These are phyloP conservation scores for Fonsecaea multimorphosa DNA, from an alignment of 2,329 filamentous ascomycete species.

Conservation along the genomic window DNA sequence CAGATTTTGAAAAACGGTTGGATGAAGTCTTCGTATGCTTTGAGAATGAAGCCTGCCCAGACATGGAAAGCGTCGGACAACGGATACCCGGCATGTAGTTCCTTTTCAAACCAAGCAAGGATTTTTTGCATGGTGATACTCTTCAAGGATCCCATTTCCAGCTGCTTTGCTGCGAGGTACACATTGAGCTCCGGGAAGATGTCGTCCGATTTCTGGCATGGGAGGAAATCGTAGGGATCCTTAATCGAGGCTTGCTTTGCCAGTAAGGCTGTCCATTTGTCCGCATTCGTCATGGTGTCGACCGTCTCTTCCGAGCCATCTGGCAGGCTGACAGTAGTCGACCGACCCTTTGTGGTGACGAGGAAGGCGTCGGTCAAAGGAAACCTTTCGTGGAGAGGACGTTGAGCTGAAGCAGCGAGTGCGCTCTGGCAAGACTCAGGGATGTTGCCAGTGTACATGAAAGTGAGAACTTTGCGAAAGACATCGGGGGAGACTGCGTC, in stretches of 20 bases:
- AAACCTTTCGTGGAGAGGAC: conserved; percentile 5
- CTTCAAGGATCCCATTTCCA: conserved; percentile 17
- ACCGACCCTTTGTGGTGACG: conserved; percentile 5
- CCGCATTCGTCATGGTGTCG: conserved; percentile 13
- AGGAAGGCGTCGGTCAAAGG: conserved; percentile 12
- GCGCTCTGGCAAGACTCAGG: not conserved
- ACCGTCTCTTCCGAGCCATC: not conserved
- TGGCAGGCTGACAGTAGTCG: not conserved
- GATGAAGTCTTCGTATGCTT: conserved; percentile 10
- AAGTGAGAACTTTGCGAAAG: conserved; percentile 22
- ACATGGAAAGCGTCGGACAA: conserved; percentile 14
- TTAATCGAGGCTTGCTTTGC: conserved; percentile 16
- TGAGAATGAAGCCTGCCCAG: conserved; percentile 9
- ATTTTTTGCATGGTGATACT: conserved; percentile 15
- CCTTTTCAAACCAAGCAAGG: conserved; percentile 17
- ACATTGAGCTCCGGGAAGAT: conserved; percentile 19
- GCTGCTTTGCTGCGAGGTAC: conserved; percentile 13
- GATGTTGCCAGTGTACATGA: conserved; percentile 21
- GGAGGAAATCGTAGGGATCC: conserved; percentile 8
- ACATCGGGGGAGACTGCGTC: conserved; percentile 12
- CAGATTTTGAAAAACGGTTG: conserved; percentile 14
- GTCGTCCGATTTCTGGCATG: conserved; percentile 13
- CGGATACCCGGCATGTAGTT: conserved; percentile 11
- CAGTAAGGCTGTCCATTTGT: conserved; percentile 20
- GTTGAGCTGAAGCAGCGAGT: not conserved